These are phyloP conservation scores for Haberlea rhodopensis DNA, from an alignment of 257 asterid species.

Conservation along the genomic window DNA sequence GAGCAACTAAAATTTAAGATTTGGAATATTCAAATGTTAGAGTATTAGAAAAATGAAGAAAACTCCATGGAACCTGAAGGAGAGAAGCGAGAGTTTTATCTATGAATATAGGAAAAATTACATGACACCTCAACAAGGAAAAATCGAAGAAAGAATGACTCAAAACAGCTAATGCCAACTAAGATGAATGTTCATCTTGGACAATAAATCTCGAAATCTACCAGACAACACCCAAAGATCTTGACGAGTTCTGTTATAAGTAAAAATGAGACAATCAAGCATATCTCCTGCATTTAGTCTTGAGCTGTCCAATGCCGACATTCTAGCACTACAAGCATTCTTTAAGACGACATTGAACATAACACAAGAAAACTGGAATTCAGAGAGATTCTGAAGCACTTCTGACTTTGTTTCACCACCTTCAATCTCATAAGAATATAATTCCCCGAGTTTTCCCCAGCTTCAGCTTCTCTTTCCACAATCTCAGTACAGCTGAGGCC, in stretches of 20 bases:
- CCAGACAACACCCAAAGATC: too few relatives aligned
- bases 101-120: too few relatives aligned
- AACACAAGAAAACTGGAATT: slow-evolving; percentile 92
- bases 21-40: too few relatives aligned
- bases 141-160: too few relatives aligned
- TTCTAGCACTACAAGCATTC: slow-evolving; percentile 98
- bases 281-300: slow-evolving; percentile 98
- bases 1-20: too few relatives aligned
- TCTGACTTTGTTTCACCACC: slow-evolving; percentile 95
- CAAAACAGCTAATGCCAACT: too few relatives aligned
- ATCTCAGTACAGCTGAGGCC: slow-evolving; percentile 69
- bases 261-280: slow-evolving; percentile 97
- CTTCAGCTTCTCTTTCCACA: slow-evolving; percentile 89
- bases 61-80: too few relatives aligned
- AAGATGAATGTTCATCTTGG: too few relatives aligned
- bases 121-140: too few relatives aligned
- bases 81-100: too few relatives aligned
- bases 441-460: slow-evolving; percentile 91
- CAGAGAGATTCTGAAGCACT: slow-evolving; percentile 92
- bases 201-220: too few relatives aligned
- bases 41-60: too few relatives aligned
- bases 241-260: slow-evolving; percentile 98
- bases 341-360: slow-evolving; percentile 89
- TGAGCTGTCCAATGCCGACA: slow-evolving; percentile 99
- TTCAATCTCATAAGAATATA: slow-evolving; percentile 87